phyloP scores from a whole-genome alignment of 1,284 basidiomycete species.

The Anthracocystis panici-leucophaei region DNA sequence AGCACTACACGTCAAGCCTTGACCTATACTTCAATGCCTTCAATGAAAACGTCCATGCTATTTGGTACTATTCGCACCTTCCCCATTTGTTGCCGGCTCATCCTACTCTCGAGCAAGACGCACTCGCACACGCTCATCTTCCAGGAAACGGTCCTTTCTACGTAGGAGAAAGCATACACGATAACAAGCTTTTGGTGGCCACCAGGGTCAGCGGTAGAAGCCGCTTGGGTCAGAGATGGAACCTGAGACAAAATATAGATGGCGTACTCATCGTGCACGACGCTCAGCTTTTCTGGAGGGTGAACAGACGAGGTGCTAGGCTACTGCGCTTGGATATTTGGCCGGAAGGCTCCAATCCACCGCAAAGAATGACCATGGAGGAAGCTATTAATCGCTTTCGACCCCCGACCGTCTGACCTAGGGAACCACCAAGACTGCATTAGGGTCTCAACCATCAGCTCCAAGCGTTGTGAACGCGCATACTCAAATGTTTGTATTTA shows the following conservation, averaged over 20 bases:
- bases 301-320: constrained; percentile 3
- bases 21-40: neutral
- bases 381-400: constrained; percentile 2
- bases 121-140: constrained; percentile 1
- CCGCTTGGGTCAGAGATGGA: constrained; percentile 11
- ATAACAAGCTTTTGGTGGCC: constrained; percentile 1
- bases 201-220: constrained; percentile 5
- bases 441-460: too few relatives aligned
- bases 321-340: constrained; percentile 14
- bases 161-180: too few relatives aligned
- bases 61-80: neutral
- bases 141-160: constrained; percentile 14
- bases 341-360: constrained; percentile 1
- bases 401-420: neutral
- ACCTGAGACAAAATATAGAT: constrained; percentile 2
- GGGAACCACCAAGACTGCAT: neutral
- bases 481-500: too few relatives aligned
- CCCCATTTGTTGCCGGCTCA: constrained; percentile 5
- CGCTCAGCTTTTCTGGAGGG: constrained; percentile 16
- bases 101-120: constrained; percentile 7
- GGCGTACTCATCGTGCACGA: neutral
- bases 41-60: neutral
- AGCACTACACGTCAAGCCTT: neutral
- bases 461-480: too few relatives aligned
- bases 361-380: constrained; percentile 8